Percentiles rank a stretch among this genome's conserved stretches.
phyloP scores from a whole-genome alignment of 352 stramenopile species.

The Globisporangium echinulatum region DNA sequence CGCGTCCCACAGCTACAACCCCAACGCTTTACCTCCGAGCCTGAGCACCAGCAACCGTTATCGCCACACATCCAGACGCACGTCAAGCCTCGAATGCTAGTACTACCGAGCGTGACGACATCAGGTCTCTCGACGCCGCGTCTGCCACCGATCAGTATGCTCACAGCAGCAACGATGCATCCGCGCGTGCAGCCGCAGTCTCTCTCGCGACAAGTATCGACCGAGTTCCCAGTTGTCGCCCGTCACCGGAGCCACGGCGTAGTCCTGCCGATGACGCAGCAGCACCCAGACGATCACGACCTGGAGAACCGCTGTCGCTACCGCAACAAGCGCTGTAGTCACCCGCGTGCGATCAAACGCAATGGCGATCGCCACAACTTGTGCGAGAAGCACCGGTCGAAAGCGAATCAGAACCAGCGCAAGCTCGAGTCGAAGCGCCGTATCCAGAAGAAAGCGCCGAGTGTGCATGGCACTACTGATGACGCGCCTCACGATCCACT shows the following conservation, averaged over 20 bases:
- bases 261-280: background rate
- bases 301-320: constrained; percentile 43
- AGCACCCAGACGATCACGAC: constrained; percentile 4
- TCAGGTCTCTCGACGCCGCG: constrained; percentile 15
- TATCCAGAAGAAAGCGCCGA: constrained; percentile 35
- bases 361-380: constrained; percentile 63
- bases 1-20: too few species aligned
- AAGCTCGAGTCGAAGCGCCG: constrained; percentile 81
- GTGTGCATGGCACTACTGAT: background rate
- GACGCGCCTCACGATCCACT: too few species aligned
- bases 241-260: background rate
- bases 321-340: constrained; percentile 55
- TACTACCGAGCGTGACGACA: constrained; percentile 1
- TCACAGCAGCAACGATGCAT: constrained; percentile 36
- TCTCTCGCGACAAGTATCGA: constrained; percentile 3
- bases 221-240: constrained; percentile 3
- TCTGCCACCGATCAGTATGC: constrained; percentile 40
- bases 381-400: constrained; percentile 53
- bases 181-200: constrained; percentile 3
- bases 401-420: constrained; percentile 79
- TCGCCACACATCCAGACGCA: constrained; percentile 1
- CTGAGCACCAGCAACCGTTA: background rate
- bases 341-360: constrained; percentile 55
- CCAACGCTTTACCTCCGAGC: background rate
- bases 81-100: background rate